phyloP scores from a whole-genome alignment of 2,329 filamentous ascomycete species.

The Dactylella cylindrospora region DNA sequence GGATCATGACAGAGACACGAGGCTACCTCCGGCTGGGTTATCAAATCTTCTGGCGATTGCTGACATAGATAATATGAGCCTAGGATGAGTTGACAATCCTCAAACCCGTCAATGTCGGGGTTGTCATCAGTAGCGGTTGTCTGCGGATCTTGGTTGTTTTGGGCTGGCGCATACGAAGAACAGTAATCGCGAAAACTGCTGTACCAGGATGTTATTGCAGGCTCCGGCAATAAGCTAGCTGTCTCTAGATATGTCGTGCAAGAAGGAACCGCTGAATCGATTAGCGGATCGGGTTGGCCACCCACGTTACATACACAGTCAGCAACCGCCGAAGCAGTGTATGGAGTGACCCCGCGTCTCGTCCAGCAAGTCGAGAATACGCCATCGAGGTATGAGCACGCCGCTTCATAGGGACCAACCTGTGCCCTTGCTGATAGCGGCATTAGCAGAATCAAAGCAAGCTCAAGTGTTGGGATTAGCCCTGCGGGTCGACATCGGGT shows the following conservation, averaged over 20 bases:
- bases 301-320: constrained; percentile 29
- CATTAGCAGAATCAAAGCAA: constrained; percentile 19
- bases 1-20: constrained; percentile 31
- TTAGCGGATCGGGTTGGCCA: constrained; percentile 20
- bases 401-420: constrained; percentile 8
- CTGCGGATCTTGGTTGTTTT: too few species aligned
- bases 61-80: constrained; percentile 17
- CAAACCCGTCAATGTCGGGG: neutral
- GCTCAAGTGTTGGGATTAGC: too few species aligned
- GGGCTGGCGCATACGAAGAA: constrained; percentile 15
- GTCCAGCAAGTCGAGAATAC: constrained; percentile 25
- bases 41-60: constrained; percentile 17
- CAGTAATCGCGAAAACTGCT: constrained; percentile 37
- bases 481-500: constrained; percentile 1
- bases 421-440: constrained; percentile 10
- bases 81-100: constrained; percentile 12
- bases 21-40: constrained; percentile 26
- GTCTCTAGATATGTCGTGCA: constrained; percentile 18
- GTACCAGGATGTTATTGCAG: constrained; percentile 10
- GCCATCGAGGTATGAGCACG: constrained; percentile 19
- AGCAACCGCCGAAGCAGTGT: constrained; percentile 20
- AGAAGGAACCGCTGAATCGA: constrained; percentile 17
- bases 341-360: constrained; percentile 2
- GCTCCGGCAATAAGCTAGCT: neutral
- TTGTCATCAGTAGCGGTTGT: too few species aligned